A percentile compares a stretch with the other conserved stretches of the same genome.
These are phyloP conservation scores for Sorghum bicolor DNA, from an alignment of 176 grass and related monocot species.

Conservation along the genomic window Sorghum_bicolor_NCBIv3 NC_012878.2:2425001-2425500, in stretches of 20 bases:
- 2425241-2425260: conserved; percentile 50
- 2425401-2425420: conserved; percentile 1
- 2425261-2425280: conserved; percentile 23
- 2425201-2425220: conserved; percentile 91
- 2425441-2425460: conserved; percentile 5
- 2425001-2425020: conserved; percentile 85
- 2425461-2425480: conserved; percentile 99
- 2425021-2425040: conserved; percentile 67
- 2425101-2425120: conserved; percentile 8
- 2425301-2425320: conserved; percentile 57
- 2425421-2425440: neutral
- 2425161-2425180: neutral
- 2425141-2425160: neutral
- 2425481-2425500: conserved; percentile 84
- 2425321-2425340: conserved; percentile 98
- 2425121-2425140: conserved; percentile 5
- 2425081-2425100: neutral
- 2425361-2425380: conserved; percentile 14
- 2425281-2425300: conserved; percentile 19
- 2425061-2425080: conserved; percentile 10
- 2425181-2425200: conserved; percentile 75
- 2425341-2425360: conserved; percentile 89
- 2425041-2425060: conserved; percentile 24
- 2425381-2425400: neutral
- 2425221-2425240: conserved; percentile 94